These are phyloP conservation scores for Apostasia shenzhenica DNA, from an alignment of 106 monocot genomes.

Conservation along the genomic window DNA sequence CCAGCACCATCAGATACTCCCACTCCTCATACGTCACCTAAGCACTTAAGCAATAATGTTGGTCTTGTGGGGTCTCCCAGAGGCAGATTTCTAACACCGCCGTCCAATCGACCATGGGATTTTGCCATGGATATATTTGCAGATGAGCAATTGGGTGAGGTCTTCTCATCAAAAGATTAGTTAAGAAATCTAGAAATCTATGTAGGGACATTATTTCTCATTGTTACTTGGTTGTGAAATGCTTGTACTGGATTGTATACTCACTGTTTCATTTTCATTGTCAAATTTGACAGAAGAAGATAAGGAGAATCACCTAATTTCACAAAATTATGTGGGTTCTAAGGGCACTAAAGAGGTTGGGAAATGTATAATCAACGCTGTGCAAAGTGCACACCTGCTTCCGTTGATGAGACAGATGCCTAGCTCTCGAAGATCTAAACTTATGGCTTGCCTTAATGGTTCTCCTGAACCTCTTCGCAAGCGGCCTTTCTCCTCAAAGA, in stretches of 20 bases:
- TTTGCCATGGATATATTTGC: neutral
- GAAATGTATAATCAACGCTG: neutral
- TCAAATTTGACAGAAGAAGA: slow-evolving; percentile 21
- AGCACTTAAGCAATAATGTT: neutral
- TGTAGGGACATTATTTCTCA: neutral
- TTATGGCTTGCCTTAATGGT: slow-evolving; percentile 15
- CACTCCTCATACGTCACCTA: neutral
- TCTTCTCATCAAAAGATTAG: slow-evolving; percentile 2
- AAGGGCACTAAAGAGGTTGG: neutral
- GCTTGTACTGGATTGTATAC: neutral
- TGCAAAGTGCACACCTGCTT: neutral
- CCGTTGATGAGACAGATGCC: slow-evolving; percentile 20
- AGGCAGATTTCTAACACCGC: neutral
- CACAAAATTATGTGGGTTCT: neutral
- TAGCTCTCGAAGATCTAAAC: slow-evolving; percentile 13
- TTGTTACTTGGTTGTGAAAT: neutral
- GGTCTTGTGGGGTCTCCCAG: neutral
- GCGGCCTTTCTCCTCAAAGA: neutral
- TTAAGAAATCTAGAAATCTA: neutral
- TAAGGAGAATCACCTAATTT: slow-evolving; percentile 3
- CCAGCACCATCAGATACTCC: neutral
- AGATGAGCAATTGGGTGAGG: slow-evolving; percentile 28
- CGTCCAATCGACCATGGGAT: neutral
- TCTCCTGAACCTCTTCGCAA: neutral
- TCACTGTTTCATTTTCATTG: neutral